Conservation (phyloP, 2,329 filamentous ascomycete species). For the Pyricularia sp. region DNA sequence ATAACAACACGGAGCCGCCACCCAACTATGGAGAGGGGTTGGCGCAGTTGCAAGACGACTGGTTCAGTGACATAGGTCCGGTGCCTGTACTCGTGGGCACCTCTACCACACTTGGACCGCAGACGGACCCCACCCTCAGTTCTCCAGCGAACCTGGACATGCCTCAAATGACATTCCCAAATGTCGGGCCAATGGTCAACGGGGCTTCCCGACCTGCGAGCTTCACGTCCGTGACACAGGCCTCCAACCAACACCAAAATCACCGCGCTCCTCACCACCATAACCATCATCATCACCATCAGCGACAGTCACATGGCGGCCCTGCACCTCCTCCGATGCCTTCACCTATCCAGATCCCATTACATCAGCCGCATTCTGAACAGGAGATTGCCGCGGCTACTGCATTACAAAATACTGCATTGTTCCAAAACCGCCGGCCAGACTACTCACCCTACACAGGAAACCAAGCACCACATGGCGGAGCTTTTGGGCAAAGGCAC, state of each 20-base stretch:
- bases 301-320: conserved; percentile 9
- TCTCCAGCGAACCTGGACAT: conserved; percentile 16
- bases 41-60: background rate
- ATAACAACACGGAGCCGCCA: conserved; percentile 38
- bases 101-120: conserved; percentile 52
- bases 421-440: conserved; percentile 4
- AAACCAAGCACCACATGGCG: background rate
- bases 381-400: background rate
- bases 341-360: background rate
- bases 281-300: conserved; percentile 9
- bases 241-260: background rate
- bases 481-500: background rate
- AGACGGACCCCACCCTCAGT: conserved; percentile 23
- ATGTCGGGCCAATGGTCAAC: background rate
- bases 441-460: background rate
- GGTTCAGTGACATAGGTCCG: background rate
- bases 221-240: background rate
- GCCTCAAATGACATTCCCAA: background rate
- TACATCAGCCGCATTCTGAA: background rate
- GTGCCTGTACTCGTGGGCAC: conserved; percentile 58
- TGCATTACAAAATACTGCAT: background rate
- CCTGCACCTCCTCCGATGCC: conserved; percentile 3
- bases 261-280: conserved; percentile 1
- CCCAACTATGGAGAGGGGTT: conserved; percentile 40
- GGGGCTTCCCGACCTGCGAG: background rate